Evolutionary conservation across 495 filamentous ascomycete genomes (phyloP).

Genomic region (Astrothelium macrocarpum): DNA sequence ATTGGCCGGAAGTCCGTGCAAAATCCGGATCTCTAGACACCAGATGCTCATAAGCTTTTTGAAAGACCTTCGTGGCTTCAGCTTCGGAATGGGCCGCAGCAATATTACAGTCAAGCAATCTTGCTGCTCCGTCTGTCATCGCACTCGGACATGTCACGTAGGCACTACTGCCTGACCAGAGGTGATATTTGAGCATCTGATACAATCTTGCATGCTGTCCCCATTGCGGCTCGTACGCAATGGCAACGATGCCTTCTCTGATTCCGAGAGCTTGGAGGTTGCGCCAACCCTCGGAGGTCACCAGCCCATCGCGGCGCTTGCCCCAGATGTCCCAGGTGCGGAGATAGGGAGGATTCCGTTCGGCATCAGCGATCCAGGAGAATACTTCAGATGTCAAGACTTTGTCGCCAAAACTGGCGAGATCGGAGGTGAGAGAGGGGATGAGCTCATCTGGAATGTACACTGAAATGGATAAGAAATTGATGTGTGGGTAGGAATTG

Average conservation of each 20-base stretch:
- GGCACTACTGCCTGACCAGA: slow-evolving; percentile 53
- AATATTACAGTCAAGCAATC: slow-evolving; percentile 48
- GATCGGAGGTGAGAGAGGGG: not conserved
- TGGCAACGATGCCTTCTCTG: slow-evolving; percentile 43
- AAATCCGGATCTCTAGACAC: slow-evolving; percentile 46
- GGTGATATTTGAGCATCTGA: slow-evolving; percentile 51
- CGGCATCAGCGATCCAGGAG: slow-evolving; percentile 47
- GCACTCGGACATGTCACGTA: slow-evolving; percentile 57
- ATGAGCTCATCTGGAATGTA: slow-evolving; percentile 8
- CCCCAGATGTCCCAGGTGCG: slow-evolving; percentile 44
- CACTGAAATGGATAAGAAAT: not conserved
- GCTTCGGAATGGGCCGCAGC: slow-evolving; percentile 19
- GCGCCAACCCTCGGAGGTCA: slow-evolving; percentile 49
- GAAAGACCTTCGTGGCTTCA: slow-evolving; percentile 36
- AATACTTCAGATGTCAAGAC: slow-evolving; percentile 33
- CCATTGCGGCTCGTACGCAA: slow-evolving; percentile 42
- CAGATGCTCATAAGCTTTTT: slow-evolving; percentile 41
- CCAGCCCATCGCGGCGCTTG: slow-evolving; percentile 37
- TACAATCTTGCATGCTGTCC: slow-evolving; percentile 41
- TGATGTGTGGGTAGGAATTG: not conserved
- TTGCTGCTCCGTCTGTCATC: slow-evolving; percentile 64
- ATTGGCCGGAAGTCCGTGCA: slow-evolving; percentile 72
- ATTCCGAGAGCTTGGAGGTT: slow-evolving; percentile 45
- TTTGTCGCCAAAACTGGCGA: slow-evolving; percentile 17
- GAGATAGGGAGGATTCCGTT: slow-evolving; percentile 48